A percentile compares a stretch with the other conserved stretches of the same genome.
These are phyloP conservation scores for Candida anutae DNA, from an alignment of 1,139 yeast species.

Conservation along the genomic window DNA sequence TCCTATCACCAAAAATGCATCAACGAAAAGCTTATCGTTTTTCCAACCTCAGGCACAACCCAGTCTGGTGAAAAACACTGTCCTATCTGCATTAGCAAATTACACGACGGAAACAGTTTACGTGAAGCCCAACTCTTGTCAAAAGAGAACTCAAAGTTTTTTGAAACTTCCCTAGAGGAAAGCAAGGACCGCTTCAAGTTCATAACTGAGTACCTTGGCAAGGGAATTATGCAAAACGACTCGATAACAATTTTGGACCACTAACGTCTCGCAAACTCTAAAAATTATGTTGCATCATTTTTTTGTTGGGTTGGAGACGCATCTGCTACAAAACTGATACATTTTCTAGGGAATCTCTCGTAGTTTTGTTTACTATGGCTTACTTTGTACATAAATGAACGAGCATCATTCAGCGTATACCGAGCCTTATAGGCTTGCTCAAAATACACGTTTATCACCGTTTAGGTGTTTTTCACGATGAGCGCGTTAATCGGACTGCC, in stretches of 20 bases:
- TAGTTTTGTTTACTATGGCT: too few species aligned
- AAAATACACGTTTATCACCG: too few species aligned
- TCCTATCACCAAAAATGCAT: constrained; percentile 83
- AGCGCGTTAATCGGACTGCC: too few species aligned
- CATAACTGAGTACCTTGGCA: constrained; percentile 73
- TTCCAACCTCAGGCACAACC: constrained; percentile 7
- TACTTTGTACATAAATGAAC: too few species aligned
- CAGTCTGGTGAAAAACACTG: constrained; percentile 35
- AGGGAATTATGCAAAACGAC: constrained; percentile 69
- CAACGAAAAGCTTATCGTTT: constrained; percentile 31
- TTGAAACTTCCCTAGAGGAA: constrained; percentile 51
- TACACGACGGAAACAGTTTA: constrained; percentile 56
- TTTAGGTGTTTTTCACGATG: too few species aligned
- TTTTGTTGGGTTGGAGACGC: constrained; percentile 12
- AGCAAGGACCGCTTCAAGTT: constrained; percentile 65
- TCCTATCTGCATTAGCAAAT: constrained; percentile 64
- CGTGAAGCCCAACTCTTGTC: constrained; percentile 54
- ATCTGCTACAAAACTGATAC: too few species aligned
- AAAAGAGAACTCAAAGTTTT: constrained; percentile 55
- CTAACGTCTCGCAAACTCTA: background rate
- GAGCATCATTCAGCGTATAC: too few species aligned
- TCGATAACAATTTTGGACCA: constrained; percentile 11
- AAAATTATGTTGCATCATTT: background rate
- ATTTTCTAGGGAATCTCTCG: too few species aligned
- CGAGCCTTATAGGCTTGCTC: too few species aligned